Evolutionary conservation across 306 rosid species (phyloP).

Genomic region (Vigna nakashimae): DNA sequence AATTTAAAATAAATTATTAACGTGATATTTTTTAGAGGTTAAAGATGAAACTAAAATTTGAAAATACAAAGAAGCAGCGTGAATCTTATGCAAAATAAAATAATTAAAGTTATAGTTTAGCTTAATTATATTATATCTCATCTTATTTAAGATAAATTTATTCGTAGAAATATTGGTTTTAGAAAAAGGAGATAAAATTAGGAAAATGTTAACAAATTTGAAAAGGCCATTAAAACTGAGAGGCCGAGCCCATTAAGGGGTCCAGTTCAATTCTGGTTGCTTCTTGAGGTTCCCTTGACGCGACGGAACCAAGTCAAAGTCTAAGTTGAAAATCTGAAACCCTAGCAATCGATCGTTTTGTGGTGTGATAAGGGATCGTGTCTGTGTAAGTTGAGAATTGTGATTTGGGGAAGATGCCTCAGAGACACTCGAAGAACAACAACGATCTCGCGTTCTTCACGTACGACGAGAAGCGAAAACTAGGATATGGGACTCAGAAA

Average conservation of each 20-base stretch:
- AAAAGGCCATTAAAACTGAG: neutral
- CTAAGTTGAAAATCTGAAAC: neutral
- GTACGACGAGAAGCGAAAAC: constrained; percentile 92
- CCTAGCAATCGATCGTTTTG: neutral
- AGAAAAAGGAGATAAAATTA: too few species aligned
- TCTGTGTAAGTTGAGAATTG: neutral
- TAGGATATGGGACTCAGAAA: constrained; percentile 94
- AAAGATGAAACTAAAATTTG: too few species aligned
- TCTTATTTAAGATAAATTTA: too few species aligned
- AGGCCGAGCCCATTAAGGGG: neutral
- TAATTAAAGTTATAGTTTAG: too few species aligned
- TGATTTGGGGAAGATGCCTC: constrained; percentile 66
- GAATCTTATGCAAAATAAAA: too few species aligned
- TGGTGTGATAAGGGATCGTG: too few species aligned
- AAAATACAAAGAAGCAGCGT: too few species aligned
- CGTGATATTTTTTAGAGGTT: too few species aligned
- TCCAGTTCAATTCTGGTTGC: neutral
- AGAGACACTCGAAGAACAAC: constrained; percentile 98
- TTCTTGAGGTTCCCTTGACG: neutral
- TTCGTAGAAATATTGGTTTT: too few species aligned
- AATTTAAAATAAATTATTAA: too few species aligned
- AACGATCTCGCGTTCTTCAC: constrained; percentile 99
- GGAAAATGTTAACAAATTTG: neutral
- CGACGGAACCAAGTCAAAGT: neutral
- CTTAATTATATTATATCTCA: too few species aligned